These are phyloP conservation scores for Citrullus colocynthis DNA, from an alignment of 306 rosid genomes.

Conservation along the genomic window DNA sequence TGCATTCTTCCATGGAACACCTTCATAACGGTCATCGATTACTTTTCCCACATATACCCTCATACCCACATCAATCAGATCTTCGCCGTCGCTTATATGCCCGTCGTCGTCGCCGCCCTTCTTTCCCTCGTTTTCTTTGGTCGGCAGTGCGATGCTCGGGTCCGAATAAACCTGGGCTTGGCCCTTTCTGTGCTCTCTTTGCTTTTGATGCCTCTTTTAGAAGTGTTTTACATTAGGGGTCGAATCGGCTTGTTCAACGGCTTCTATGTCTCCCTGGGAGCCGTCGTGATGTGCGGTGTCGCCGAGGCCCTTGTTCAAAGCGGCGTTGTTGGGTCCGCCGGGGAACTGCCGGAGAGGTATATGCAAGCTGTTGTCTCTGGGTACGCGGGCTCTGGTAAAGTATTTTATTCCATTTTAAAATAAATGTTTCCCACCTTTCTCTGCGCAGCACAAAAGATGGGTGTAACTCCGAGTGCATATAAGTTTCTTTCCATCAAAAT, in stretches of 20 bases:
- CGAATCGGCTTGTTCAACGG: constrained; percentile 59
- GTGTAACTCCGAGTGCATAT: too few relatives aligned
- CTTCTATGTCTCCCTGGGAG: constrained; percentile 44
- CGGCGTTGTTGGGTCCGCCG: constrained; percentile 64
- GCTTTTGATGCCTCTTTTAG: constrained; percentile 45
- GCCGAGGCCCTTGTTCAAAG: constrained; percentile 68
- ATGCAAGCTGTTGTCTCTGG: constrained; percentile 79
- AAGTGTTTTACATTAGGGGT: constrained; percentile 43
- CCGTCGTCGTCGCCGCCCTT: constrained; percentile 32
- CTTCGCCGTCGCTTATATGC: constrained; percentile 52
- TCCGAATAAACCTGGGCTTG: constrained; percentile 59
- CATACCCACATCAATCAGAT: constrained; percentile 61
- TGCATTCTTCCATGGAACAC: constrained; percentile 85
- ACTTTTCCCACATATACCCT: constrained; percentile 71
- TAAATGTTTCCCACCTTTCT: too few relatives aligned
- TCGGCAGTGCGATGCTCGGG: constrained; percentile 27
- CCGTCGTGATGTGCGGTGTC: constrained; percentile 31
- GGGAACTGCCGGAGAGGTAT: constrained; percentile 67
- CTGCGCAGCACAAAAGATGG: too few relatives aligned
- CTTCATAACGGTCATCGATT: constrained; percentile 82
- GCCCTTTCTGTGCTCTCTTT: constrained; percentile 33
- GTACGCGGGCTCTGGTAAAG: constrained; percentile 52
- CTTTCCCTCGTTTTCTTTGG: constrained; percentile 36
- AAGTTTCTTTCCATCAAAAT: too few relatives aligned
- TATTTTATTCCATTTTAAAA: too few relatives aligned